Evolutionary conservation across 441 rosid species (phyloP), one percentile per base, ranked within the genome.

Genomic region (Metrosideros polymorpha): DNA sequence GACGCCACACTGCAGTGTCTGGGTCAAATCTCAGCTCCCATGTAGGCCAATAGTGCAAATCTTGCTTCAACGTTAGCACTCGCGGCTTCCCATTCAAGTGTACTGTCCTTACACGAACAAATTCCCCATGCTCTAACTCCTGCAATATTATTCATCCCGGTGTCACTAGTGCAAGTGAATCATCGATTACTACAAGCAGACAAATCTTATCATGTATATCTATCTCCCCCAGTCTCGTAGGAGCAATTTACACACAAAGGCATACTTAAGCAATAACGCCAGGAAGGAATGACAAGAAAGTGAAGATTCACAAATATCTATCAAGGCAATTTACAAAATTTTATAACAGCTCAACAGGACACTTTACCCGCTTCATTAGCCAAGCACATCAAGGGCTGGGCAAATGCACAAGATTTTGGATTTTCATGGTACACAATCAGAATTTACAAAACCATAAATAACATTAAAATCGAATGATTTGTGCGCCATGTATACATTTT

Each of bases 11-110:
- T 85, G 97, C 95, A 39, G 94, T 90, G 76, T 91, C 92, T 6
- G 99, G 97, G 85, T 98, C 95, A 85, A 97, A 98, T 84, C 94
- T 93, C 88, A 96, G 90, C 90, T 96, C 98, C 99, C 99, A 97
- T 19, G 98, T 95, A 35, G 99, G 98, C 99, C 99, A 98, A 86
- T 98, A 97, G 90, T 97, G 99, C 85, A 98, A 91, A 91, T 98
- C 99, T 88, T 97, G 99, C 92, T 98, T 98, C 88, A 98, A 86
- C n/a, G 99, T 95, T 84, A 94, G 85, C 12, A 98, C 98, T 85
- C 97, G 93, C 55, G 99, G 99, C 92, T 96, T 97, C 89, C 99
- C 99, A 84, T 94, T 93, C 47, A 98, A 93, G 91, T 94, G 96
- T 82, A 98, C 92, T 5, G 97, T 98, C 91, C 90, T 93, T 35